phyloP scores from a whole-genome alignment of 805 yeast genomes.

The Metschnikowia lachancei region DNA sequence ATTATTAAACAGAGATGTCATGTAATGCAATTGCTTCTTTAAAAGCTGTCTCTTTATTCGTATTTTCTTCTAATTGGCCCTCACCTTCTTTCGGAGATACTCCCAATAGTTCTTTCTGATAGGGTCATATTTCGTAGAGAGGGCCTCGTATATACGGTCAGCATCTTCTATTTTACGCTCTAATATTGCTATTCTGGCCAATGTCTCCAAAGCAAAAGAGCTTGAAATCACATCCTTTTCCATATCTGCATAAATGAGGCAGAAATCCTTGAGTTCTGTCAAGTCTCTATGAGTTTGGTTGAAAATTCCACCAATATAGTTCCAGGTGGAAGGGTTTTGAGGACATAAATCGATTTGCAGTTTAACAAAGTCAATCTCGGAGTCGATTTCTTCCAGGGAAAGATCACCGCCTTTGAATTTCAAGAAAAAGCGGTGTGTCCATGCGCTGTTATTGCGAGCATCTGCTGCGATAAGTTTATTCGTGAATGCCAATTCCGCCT shows the following conservation, averaged over 20 bases:
- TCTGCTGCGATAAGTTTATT: conserved; percentile 53
- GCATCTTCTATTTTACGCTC: conserved; percentile 35
- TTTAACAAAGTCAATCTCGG: conserved; percentile 56
- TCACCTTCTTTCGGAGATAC: conserved; percentile 33
- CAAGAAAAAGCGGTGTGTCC: conserved; percentile 81
- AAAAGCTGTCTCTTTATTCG: too few relatives aligned
- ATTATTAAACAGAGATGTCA: too few relatives aligned
- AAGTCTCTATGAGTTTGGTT: conserved; percentile 25
- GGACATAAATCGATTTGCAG: conserved; percentile 58
- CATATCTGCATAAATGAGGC: conserved; percentile 38
- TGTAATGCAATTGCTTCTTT: too few relatives aligned
- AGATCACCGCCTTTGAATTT: conserved; percentile 26
- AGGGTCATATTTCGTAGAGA: conserved; percentile 57
- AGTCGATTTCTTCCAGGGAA: conserved; percentile 22
- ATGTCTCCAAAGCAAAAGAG: conserved; percentile 17
- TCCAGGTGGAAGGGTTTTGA: conserved; percentile 84
- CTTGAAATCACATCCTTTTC: conserved; percentile 16
- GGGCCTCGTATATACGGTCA: conserved; percentile 44
- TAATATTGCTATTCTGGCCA: conserved; percentile 49
- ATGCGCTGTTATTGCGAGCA: conserved; percentile 85
- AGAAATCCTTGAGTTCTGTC: conserved; percentile 44
- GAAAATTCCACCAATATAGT: conserved; percentile 65
- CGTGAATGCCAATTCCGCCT: conserved; percentile 52
- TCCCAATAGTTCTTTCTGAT: conserved; percentile 64
- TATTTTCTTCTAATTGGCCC: neutral